A percentile compares a stretch with the other conserved stretches of the same genome.
These are phyloP conservation scores for Trichoderma breve DNA, from an alignment of 2,329 filamentous ascomycete species.

Conservation along the genomic window DNA sequence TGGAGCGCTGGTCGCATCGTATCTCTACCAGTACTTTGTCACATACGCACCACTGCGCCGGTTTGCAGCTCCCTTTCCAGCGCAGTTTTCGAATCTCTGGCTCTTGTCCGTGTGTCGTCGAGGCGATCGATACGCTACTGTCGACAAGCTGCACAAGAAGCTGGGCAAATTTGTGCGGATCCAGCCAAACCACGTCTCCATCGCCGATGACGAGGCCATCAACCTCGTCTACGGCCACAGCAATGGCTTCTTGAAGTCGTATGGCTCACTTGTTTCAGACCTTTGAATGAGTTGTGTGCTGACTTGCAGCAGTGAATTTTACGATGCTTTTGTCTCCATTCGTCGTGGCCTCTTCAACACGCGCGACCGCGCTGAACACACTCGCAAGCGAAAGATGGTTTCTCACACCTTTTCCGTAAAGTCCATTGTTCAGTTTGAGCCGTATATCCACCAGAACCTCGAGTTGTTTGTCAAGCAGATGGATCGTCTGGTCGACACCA, in stretches of 20 bases:
- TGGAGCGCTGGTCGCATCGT: constrained; percentile 51
- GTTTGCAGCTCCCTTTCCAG: constrained; percentile 63
- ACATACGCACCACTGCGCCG: constrained; percentile 50
- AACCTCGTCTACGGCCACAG: constrained; percentile 74
- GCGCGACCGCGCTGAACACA: constrained; percentile 75
- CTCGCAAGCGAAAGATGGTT: constrained; percentile 84
- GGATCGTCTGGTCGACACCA: constrained; percentile 57
- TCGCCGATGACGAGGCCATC: constrained; percentile 79
- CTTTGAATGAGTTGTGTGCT: background rate
- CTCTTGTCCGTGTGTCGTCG: constrained; percentile 64
- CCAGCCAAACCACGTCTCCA: constrained; percentile 78
- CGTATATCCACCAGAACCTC: constrained; percentile 80
- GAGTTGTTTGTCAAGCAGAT: constrained; percentile 71
- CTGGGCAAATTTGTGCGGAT: constrained; percentile 78
- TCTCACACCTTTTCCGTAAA: constrained; percentile 84
- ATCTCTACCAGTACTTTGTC: constrained; percentile 58
- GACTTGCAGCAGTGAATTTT: constrained; percentile 65
- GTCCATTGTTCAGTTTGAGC: constrained; percentile 79
- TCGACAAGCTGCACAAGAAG: constrained; percentile 73
- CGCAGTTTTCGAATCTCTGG: constrained; percentile 76
- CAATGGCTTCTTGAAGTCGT: constrained; percentile 72
- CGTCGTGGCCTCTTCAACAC: constrained; percentile 87
- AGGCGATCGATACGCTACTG: constrained; percentile 61
- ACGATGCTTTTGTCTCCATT: constrained; percentile 89
- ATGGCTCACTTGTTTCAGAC: constrained; percentile 24